Evolutionary conservation across 352 stramenopile genomes (phyloP).

Genomic region (Phytopythium helicoides): DNA sequence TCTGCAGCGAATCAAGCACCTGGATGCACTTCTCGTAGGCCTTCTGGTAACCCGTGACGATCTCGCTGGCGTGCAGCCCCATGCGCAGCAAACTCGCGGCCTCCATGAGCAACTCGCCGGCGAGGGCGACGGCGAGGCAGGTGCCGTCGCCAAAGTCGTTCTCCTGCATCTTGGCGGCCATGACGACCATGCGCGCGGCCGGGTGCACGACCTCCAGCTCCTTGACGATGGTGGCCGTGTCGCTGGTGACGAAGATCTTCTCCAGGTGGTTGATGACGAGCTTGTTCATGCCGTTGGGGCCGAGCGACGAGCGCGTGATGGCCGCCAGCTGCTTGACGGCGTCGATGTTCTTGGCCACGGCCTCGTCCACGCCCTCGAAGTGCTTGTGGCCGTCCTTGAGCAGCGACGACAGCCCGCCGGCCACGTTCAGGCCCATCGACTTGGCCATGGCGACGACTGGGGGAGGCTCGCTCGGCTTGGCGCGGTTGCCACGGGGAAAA

Average conservation of each 20-base stretch:
- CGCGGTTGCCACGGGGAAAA: background rate
- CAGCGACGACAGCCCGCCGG: conserved; percentile 95
- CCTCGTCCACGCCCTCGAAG: conserved; percentile 94
- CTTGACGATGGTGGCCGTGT: conserved; percentile 99
- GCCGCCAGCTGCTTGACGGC: conserved; percentile 97
- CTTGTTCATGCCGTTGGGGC: conserved; percentile 99
- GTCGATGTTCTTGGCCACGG: conserved; percentile 98
- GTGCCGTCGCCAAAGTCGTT: conserved; percentile 96
- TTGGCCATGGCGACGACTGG: conserved; percentile 62
- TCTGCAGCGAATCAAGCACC: conserved; percentile 90
- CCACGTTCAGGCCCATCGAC: conserved; percentile 96
- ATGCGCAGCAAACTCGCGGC: conserved; percentile 96
- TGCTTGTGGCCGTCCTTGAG: conserved; percentile 98
- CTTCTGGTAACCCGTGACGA: conserved; percentile 97
- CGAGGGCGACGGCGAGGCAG: conserved; percentile 97
- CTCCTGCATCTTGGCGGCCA: conserved; percentile 98
- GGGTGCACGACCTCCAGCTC: conserved; percentile 98
- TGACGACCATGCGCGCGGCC: conserved; percentile 97
- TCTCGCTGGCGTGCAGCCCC: conserved; percentile 97
- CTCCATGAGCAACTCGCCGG: conserved; percentile 96
- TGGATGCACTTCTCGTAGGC: conserved; percentile 93
- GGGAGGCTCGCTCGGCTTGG: background rate
- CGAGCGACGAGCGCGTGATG: conserved; percentile 97
- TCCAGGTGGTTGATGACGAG: conserved; percentile 99
- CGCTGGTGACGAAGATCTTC: conserved; percentile 99